Conservation (phyloP, 1,139 yeast species). For the Hyphopichia burtonii region DNA sequence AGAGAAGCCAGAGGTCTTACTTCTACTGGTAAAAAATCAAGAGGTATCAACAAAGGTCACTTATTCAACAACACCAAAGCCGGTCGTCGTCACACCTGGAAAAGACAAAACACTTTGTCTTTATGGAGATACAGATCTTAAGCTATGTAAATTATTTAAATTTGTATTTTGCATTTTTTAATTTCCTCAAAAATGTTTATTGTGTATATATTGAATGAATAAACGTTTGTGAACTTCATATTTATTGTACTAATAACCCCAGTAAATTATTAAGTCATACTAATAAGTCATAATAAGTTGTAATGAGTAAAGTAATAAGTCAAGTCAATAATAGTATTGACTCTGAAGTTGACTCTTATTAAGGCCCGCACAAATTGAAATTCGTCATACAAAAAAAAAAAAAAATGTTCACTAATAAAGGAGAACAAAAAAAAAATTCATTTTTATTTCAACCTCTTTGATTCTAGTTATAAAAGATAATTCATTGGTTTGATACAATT, state of each 20-base stretch:
- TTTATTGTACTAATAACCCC: no score
- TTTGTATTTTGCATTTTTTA: not conserved
- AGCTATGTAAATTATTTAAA: constrained; percentile 19
- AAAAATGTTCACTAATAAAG: not conserved
- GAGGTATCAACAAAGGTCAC: constrained; percentile 99
- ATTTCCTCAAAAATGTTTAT: not conserved
- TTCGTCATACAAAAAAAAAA: not conserved
- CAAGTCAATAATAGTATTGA: not conserved
- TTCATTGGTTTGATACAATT: not conserved
- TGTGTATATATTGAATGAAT: constrained; percentile 1
- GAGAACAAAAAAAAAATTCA: not conserved
- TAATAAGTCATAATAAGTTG: no score
- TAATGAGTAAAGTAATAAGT: no score
- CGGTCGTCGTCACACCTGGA: constrained; percentile 99
- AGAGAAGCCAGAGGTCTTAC: constrained; percentile 99
- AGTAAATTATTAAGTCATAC: not conserved
- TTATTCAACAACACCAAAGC: constrained; percentile 96
- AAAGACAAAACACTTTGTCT: constrained; percentile 97
- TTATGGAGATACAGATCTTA: constrained; percentile 99
- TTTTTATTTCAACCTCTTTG: not conserved
- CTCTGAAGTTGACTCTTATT: not conserved
- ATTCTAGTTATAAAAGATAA: no score
- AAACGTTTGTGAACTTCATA: not conserved
- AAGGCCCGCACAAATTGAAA: not conserved
- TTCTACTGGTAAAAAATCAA: constrained; percentile 96